Conservation (phyloP, 768 basidiomycete species). For the Podaxis rugospora region DNA sequence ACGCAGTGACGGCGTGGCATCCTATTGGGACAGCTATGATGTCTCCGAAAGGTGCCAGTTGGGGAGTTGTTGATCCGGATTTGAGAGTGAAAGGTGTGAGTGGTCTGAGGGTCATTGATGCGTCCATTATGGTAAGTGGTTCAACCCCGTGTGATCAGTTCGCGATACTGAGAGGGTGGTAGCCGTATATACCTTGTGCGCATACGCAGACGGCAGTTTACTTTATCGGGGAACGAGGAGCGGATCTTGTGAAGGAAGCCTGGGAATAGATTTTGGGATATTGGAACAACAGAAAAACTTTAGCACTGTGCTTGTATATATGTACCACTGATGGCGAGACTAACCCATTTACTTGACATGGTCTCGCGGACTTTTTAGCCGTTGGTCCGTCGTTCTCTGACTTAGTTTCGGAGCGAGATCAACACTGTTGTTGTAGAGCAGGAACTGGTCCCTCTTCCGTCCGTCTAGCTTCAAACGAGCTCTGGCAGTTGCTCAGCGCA, state of each 20-base stretch:
- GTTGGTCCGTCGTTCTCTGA: no score
- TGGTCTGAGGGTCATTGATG: slow-evolving; percentile 35
- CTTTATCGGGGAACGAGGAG: slow-evolving; percentile 3
- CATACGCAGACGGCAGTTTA: slow-evolving; percentile 5
- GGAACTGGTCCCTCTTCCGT: not conserved
- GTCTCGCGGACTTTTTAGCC: no score
- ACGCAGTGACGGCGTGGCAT: slow-evolving; percentile 23
- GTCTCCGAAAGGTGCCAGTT: slow-evolving; percentile 20
- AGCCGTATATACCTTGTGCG: slow-evolving; percentile 5
- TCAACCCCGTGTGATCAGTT: not conserved
- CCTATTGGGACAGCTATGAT: slow-evolving; percentile 28
- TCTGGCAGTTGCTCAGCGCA: not conserved
- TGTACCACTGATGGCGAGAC: no score
- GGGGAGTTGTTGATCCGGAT: slow-evolving; percentile 32
- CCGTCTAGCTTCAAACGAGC: not conserved
- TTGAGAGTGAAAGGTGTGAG: slow-evolving; percentile 28
- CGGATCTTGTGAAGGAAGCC: slow-evolving; percentile 1
- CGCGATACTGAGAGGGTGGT: not conserved
- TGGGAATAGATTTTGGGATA: not conserved
- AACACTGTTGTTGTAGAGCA: no score
- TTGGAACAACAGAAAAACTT: no score
- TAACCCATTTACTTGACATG: no score
- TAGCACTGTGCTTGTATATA: no score
- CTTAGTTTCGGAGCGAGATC: no score
- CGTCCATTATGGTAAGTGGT: slow-evolving; percentile 27